Evolutionary conservation across 768 basidiomycete species (phyloP).

Genomic region (Agaricus blazei): DNA sequence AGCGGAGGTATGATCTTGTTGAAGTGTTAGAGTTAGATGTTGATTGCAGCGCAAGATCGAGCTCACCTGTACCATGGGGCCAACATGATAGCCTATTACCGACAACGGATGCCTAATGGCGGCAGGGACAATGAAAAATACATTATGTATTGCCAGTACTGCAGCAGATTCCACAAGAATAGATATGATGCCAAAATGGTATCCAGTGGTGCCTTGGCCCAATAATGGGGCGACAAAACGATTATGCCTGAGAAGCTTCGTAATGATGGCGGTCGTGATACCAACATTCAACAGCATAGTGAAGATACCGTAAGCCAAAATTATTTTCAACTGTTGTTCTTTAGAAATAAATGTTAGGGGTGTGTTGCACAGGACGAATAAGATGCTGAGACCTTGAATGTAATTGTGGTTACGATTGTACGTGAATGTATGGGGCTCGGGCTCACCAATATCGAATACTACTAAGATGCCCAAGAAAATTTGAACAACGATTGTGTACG

Average conservation of each 20-base stretch:
- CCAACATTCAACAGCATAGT: background rate
- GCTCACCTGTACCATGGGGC: conserved; percentile 1
- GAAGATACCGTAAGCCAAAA: background rate
- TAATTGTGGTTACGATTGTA: too few species aligned
- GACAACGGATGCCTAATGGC: background rate
- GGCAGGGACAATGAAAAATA: background rate
- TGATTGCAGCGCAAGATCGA: background rate
- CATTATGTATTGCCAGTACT: background rate
- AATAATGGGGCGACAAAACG: background rate
- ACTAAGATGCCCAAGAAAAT: background rate
- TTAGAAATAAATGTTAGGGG: background rate
- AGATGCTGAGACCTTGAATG: background rate
- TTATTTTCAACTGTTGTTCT: background rate
- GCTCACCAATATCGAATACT: background rate
- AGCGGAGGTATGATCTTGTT: background rate
- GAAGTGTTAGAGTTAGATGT: background rate
- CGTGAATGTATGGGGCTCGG: background rate
- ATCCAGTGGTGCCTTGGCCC: background rate
- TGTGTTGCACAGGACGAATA: background rate
- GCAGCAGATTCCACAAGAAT: background rate
- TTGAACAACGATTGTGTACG: background rate
- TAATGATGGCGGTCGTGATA: background rate
- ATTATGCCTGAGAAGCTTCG: background rate
- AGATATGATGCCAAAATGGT: background rate
- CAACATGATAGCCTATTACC: background rate